Conservation (phyloP, 805 yeast genomes). For the Yamadazyma sp. region DNA sequence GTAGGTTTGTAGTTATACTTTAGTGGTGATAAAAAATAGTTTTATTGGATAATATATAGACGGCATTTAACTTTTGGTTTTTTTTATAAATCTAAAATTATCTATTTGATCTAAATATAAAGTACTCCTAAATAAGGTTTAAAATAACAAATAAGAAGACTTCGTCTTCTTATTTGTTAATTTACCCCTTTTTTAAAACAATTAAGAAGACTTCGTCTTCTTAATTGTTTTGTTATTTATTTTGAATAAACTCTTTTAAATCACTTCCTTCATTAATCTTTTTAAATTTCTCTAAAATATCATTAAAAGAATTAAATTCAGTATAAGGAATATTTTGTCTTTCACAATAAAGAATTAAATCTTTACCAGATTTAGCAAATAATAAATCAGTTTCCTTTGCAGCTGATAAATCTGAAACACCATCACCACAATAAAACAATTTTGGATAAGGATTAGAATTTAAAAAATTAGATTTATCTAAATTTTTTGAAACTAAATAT, state of each 20-base stretch:
- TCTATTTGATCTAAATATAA: too few species aligned
- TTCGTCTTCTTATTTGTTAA: too few species aligned
- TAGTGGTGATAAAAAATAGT: too few species aligned
- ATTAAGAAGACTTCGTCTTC: too few species aligned
- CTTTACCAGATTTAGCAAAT: slow-evolving; percentile 92
- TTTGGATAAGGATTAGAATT: slow-evolving; percentile 39
- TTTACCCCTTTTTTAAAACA: too few species aligned
- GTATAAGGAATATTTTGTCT: slow-evolving; percentile 79
- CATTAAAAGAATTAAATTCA: slow-evolving; percentile 74
- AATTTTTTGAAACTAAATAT: slow-evolving; percentile 31
- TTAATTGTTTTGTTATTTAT: too few species aligned
- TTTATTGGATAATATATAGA: too few species aligned
- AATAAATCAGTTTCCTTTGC: slow-evolving; percentile 92
- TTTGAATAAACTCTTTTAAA: slow-evolving; percentile 24
- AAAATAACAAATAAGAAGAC: too few species aligned
- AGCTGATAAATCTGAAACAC: slow-evolving; percentile 92
- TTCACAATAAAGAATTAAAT: slow-evolving; percentile 80
- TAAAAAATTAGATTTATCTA: slow-evolving; percentile 12
- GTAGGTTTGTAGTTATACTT: too few species aligned
- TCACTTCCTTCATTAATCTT: slow-evolving; percentile 42
- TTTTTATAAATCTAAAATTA: too few species aligned
- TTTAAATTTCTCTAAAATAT: slow-evolving; percentile 63
- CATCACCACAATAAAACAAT: slow-evolving; percentile 95
- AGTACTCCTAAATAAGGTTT: too few species aligned
- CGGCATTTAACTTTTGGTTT: too few species aligned